Base-by-base conservation (phyloP, 1,139 yeast genomes). In the Debaryomyces singareniensis region DNA sequence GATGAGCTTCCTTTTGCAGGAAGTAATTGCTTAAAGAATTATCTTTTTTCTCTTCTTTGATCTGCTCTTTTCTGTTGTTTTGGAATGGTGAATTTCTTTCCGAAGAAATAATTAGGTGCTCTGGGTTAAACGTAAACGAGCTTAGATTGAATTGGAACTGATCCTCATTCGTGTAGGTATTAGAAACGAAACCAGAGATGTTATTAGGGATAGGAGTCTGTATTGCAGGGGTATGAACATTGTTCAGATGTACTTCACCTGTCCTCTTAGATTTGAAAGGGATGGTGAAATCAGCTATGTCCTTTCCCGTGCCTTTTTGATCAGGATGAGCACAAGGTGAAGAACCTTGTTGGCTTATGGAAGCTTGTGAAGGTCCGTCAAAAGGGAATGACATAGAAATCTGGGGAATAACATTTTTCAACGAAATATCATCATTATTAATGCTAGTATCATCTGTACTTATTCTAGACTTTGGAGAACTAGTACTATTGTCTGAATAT, bases 91-190 rank as follows among this genome's bases (percentile, higher is more conserved):
- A 27, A 2, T 28, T 25, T 18, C 15, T 21, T 7, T 26, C 33
- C 11, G 30, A 13, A 12, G 26, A 14, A 13, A 25, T 27, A 20
- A 18, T 15, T 11, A 30, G 7, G 13, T 16, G 31, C 15, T 33
- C 45, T 20, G 40, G 45, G 28, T 38, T 41, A 27, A 53, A 49
- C 10, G 64, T 55, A 37, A 62, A 63, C 2, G 67, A 53, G 34
- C 62, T 55, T 28, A 61, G 35, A 27, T 60, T 60, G 40, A 62
- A 61, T 2, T 61, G 51, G 37, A 52, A 58, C 34, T 45, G 60
- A 25, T 61, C 67, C 16, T 61, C 67, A 25, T 13, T 33, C 14
- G 51, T 45, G 33, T 53, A 55, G 2, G 55, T 51, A 33, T 53
- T 54, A 47, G 59, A 59, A 34, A 46, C 60, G 29, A 51, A 55